Evolutionary conservation across 225 moss, liverwort and hornwort species (phyloP).

Genomic region (Pleurozium schreberi): DNA sequence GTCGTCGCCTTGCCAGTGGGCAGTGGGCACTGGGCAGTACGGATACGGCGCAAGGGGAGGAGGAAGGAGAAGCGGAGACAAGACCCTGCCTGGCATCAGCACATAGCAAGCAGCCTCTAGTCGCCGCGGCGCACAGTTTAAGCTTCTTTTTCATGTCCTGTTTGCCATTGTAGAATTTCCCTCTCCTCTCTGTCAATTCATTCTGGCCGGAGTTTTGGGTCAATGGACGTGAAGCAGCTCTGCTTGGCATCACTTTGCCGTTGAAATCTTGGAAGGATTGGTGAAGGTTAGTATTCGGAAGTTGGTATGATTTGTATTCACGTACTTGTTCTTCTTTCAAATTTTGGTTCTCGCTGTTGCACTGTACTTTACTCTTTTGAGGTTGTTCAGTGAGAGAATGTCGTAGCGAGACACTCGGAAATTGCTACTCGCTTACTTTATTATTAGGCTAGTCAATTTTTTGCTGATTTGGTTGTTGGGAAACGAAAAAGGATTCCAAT

Average conservation of each 20-base stretch:
- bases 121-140: neutral
- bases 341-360: neutral
- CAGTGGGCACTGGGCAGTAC: neutral
- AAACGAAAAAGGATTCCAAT: neutral
- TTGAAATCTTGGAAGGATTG: neutral
- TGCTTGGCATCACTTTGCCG: neutral
- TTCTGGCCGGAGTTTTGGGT: neutral
- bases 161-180: no score
- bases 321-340: neutral
- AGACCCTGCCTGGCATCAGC: neutral
- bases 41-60: neutral
- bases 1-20: neutral
- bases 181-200: neutral
- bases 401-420: neutral
- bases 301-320: neutral
- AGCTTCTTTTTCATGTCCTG: neutral
- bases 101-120: neutral
- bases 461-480: neutral
- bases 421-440: no score
- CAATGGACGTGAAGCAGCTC: neutral
- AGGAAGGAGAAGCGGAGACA: neutral
- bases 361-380: neutral
- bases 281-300: neutral
- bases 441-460: neutral
- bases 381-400: neutral